Evolutionary conservation across 192 early-diverging fungal genomes (phyloP).

Genomic region (Entomortierella chlamydospora): DNA sequence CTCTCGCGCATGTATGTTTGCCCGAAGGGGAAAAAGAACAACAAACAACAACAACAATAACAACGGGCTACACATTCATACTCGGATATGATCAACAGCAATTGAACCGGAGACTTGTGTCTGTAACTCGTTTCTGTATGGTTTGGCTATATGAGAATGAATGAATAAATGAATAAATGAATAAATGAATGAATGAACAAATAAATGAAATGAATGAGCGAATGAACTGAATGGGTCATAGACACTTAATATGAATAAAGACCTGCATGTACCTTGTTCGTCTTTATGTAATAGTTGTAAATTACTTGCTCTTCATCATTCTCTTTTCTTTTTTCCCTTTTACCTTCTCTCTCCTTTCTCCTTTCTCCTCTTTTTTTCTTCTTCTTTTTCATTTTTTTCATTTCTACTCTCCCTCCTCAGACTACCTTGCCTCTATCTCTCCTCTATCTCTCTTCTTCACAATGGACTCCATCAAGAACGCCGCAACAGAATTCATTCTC

Average conservation of each 20-base stretch:
- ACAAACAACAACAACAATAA: neutral
- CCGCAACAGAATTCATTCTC: constrained; percentile 63
- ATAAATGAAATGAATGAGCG: too few relatives aligned
- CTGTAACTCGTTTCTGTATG: too few relatives aligned
- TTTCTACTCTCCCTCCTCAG: neutral
- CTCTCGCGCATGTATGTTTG: neutral
- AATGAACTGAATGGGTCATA: too few relatives aligned
- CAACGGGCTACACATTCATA: neutral
- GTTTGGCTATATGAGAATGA: too few relatives aligned
- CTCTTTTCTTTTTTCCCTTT: neutral
- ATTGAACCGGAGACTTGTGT: too few relatives aligned
- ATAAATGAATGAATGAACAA: too few relatives aligned
- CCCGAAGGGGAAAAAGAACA: neutral
- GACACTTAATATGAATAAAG: too few relatives aligned
- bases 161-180: too few relatives aligned
- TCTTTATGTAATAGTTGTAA: too few relatives aligned
- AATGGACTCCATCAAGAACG: constrained; percentile 56
- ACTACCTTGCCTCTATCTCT: neutral
- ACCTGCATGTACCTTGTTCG: too few relatives aligned
- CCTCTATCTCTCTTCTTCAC: neutral
- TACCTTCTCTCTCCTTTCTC: neutral
- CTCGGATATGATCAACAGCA: too few relatives aligned
- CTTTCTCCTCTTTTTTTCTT: neutral
- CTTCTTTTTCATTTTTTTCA: neutral
- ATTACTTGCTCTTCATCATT: neutral